Base-by-base conservation (phyloP, 768 basidiomycete genomes). In the Tulasnella sp. region DNA sequence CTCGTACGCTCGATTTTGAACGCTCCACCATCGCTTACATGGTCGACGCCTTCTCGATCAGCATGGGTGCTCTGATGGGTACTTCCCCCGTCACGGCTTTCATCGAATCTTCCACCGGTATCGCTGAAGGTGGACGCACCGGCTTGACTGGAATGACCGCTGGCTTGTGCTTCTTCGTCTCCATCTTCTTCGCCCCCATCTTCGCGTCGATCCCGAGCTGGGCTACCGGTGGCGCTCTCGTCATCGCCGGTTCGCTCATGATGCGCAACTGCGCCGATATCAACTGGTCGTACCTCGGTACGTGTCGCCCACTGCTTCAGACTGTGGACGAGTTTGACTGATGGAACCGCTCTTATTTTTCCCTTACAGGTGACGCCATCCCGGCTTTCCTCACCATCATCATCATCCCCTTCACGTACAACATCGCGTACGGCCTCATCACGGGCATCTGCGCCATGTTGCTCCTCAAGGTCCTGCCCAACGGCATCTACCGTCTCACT, bases 351-450 rank as follows among this genome's bases (percentile, higher is more conserved):
- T 17, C 44, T 16, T 39, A 17, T 34, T 26, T 64, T 63, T 22
- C 22, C n/a, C 22, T 8, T 35, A 5, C 29, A 67, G 66, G 66
- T 19, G 92, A 95, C 77, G 86, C 90, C n/a, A 86, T 94, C 0
- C 92, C 92, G 14, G 91, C 92, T 0, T 94, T 95, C 83, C 80
- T 95, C 64, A 90, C 90, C 0, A 81, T 95, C 72, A 83, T 94
- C 66, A 84, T 91, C 69, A 94, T 94, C 73, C 79, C 79, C 32
- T 77, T 78, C 73, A 78, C 77, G 14, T 80, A 76, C 75, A 92
- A 90, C 83, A 93, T 94, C 77, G 91, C 92, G 44, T 93, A 94
- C 77, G 92, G 92, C 75, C 89, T 94, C 78, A 93, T 95, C 75
- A 87, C 90, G 42, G 93, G 92, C 40, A 82, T 95, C 67, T 65